A percentile compares a stretch with the other conserved stretches of the same genome.
Evolutionary conservation across 805 yeast genomes (phyloP).

Genomic region (Candida arabinofermentans): DNA sequence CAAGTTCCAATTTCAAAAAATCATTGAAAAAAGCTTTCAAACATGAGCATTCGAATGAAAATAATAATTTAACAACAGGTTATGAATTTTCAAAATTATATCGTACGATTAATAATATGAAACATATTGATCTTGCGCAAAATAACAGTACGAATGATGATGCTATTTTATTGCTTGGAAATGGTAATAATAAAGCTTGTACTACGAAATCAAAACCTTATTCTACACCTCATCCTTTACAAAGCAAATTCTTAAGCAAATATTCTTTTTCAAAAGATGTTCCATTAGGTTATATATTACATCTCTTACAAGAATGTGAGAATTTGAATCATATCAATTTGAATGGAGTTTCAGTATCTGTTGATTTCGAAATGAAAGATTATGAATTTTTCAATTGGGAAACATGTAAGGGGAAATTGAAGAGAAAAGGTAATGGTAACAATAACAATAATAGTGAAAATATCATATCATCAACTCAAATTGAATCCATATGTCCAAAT

Average conservation of each 20-base stretch:
- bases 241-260: conserved; percentile 55
- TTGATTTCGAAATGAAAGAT: conserved; percentile 55
- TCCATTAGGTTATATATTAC: conserved; percentile 74
- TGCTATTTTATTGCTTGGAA: neutral
- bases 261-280: conserved; percentile 69
- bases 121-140: neutral
- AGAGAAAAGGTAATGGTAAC: neutral
- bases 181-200: neutral
- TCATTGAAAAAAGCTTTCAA: conserved; percentile 18
- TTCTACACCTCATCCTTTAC: conserved; percentile 50
- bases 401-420: conserved; percentile 16
- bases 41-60: neutral
- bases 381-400: conserved; percentile 35
- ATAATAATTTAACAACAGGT: neutral
- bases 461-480: too few species aligned
- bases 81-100: conserved; percentile 1
- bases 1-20: conserved; percentile 1
- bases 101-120: neutral
- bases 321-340: conserved; percentile 54
- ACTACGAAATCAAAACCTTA: conserved; percentile 24
- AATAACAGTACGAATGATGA: neutral
- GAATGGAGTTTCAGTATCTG: conserved; percentile 57
- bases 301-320: conserved; percentile 63
- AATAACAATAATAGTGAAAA: too few species aligned
- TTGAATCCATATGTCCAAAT: conserved; percentile 5